phyloP scores from a whole-genome alignment of 768 basidiomycete species.

The Roridomyces roridus region DNA sequence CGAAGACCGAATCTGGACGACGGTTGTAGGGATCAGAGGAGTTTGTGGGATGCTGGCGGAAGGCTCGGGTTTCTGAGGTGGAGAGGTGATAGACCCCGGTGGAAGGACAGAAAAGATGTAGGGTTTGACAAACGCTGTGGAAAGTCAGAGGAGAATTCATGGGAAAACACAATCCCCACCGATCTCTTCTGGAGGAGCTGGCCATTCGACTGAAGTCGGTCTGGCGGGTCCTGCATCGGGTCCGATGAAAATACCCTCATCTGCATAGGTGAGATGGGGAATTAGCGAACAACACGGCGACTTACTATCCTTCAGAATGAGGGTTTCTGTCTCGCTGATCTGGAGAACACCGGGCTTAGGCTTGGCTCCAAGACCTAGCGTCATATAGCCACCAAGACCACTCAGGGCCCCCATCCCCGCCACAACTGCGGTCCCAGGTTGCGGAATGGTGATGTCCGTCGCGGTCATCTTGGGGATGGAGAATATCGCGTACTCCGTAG shows the following conservation, averaged over 20 bases:
- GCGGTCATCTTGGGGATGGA: conserved; percentile 63
- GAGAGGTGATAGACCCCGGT: conserved; percentile 58
- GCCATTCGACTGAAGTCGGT: conserved; percentile 67
- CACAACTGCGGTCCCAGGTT: conserved; percentile 47
- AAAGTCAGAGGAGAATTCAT: neutral
- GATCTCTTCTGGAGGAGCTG: conserved; percentile 82
- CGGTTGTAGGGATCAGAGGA: conserved; percentile 57
- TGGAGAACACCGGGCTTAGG: conserved; percentile 67
- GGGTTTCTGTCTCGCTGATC: conserved; percentile 63
- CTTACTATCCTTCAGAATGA: conserved; percentile 84
- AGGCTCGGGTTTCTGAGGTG: conserved; percentile 25
- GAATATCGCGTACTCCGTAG: conserved; percentile 78
- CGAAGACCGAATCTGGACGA: conserved; percentile 75
- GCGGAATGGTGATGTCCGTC: conserved; percentile 57
- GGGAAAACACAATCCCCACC: conserved; percentile 43
- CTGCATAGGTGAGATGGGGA: conserved; percentile 40
- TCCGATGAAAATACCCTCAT: conserved; percentile 71
- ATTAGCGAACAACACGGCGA: conserved; percentile 9
- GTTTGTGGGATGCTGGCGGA: conserved; percentile 36
- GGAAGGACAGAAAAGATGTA: conserved; percentile 82
- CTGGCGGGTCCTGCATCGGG: conserved; percentile 61
- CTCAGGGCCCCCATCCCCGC: conserved; percentile 79
- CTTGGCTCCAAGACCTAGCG: conserved; percentile 77
- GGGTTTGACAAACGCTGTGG: conserved; percentile 72
- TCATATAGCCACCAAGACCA: conserved; percentile 87